Base-by-base conservation (phyloP, 257 asterid species). In the Nicotiana otophora region DNA sequence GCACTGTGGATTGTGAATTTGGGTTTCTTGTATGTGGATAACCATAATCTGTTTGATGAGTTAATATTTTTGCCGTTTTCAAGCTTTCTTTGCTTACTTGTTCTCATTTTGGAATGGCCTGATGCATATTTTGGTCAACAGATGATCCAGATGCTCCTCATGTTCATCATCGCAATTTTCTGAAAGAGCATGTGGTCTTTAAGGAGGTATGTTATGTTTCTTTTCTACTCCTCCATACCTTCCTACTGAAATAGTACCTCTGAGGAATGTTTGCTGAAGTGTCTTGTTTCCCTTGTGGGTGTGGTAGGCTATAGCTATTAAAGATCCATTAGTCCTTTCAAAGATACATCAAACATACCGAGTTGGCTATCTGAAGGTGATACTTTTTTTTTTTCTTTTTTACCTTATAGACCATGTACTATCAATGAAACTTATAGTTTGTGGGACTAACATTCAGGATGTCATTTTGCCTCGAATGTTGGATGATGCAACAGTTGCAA, bases 281-380 rank as follows among this genome's bases (percentile, higher is more conserved):
- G 81, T 46, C 66, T 31, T 62, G 66, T 87, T 88, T 55, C 82
- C 39, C 28, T 78, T 54, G 30, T 46, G 51, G 84, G 60, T 77
- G 80, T 77, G 84, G 64, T 87, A 96, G 99, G 99, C 92, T 39
- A 88, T 96, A 82, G 95, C 97, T 74, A 94, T 96, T 78, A 94
- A 93, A 89, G 94, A 96, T 83, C 91, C 94, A 57, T 82, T 87
- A 81, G 97, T 90, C 82, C 90, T 90, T 65, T 96, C 98, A 16
- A 96, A 91, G 93, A 93, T 96, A 85, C 99, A 96, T 91, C 99
- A 96, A 84, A 90, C 97, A 53, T 96, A 94, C 87, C 90, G 97
- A 88, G 85, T 96, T 87, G 92, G 96, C 83, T 96, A 96, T 90
- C 86, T 96, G 80, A 96, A 96, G 97, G 99, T 96, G 87, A 84